A percentile compares a stretch with the other conserved stretches of the same genome.
phyloP scores from a whole-genome alignment of 768 basidiomycete species.

The Suillus tomentosus region DNA sequence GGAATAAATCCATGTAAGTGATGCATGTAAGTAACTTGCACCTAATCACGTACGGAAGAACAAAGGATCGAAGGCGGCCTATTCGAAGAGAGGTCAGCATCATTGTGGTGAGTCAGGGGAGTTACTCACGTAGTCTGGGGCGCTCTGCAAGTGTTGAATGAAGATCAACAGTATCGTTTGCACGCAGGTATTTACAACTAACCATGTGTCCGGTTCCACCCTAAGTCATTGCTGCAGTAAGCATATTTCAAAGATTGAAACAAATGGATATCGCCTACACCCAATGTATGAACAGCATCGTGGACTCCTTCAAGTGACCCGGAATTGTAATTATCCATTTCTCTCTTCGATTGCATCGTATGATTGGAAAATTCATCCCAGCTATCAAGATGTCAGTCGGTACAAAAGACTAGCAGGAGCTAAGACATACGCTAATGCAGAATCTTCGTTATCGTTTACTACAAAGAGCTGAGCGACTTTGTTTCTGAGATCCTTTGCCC shows the following conservation, averaged over 20 bases:
- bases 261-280: constrained; percentile 18
- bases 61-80: constrained; percentile 29
- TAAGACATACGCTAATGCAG: constrained; percentile 16
- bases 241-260: neutral
- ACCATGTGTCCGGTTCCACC: constrained; percentile 33
- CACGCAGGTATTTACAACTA: constrained; percentile 6
- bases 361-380: constrained; percentile 34
- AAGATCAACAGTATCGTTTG: neutral
- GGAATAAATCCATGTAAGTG: neutral
- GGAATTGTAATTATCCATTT: constrained; percentile 11
- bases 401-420: neutral
- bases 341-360: constrained; percentile 19
- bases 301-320: constrained; percentile 28
- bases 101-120: neutral
- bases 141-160: constrained; percentile 14
- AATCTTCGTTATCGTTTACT: constrained; percentile 18
- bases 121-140: constrained; percentile 26
- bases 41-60: constrained; percentile 23
- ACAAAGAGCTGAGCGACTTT: constrained; percentile 23
- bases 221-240: constrained; percentile 10
- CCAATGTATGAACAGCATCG: constrained; percentile 19
- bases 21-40: neutral
- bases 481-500: constrained; percentile 17
- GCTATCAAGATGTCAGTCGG: constrained; percentile 16
- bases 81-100: neutral